Conservation (phyloP, 192 early-diverging fungal species). For the Entomortierella chlamydospora region DNA sequence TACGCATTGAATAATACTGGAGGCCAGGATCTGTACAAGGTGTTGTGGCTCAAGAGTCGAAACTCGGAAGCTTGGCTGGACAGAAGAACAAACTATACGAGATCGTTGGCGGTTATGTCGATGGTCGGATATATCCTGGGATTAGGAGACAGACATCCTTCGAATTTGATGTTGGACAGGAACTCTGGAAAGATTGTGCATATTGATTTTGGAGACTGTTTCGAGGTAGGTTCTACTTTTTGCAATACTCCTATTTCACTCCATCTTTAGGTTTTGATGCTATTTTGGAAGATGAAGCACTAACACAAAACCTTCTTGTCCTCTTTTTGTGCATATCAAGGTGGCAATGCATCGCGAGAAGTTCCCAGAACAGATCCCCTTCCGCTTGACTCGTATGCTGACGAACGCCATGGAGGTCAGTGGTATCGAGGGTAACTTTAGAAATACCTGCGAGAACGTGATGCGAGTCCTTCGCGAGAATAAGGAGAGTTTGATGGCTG, state of each 20-base stretch:
- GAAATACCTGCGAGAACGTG: conserved; percentile 94
- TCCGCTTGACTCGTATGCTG: conserved; percentile 97
- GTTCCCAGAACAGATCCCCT: conserved; percentile 98
- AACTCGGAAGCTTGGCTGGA: conserved; percentile 98
- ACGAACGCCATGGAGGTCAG: conserved; percentile 98
- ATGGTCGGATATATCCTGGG: conserved; percentile 99
- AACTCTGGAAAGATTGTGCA: conserved; percentile 94
- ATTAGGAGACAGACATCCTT: conserved; percentile 95
- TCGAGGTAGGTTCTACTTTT: conserved; percentile 78
- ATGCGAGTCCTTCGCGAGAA: conserved; percentile 95
- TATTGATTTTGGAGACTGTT: conserved; percentile 98
- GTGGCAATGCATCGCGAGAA: conserved; percentile 96
- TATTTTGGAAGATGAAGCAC: no score
- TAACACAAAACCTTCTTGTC: no score
- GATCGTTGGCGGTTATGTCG: conserved; percentile 96
- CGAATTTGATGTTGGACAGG: conserved; percentile 93
- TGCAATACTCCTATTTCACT: neutral
- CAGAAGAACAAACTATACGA: conserved; percentile 93
- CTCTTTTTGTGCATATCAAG: conserved; percentile 44
- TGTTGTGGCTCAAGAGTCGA: conserved; percentile 94
- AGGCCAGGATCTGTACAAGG: conserved; percentile 92
- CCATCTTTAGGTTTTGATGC: no score
- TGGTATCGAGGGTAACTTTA: conserved; percentile 96
- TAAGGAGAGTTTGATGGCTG: conserved; percentile 98
- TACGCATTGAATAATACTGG: conserved; percentile 89